Evolutionary conservation across 2,329 filamentous ascomycete species (phyloP).

Genomic region (Elsinoe ampelina): DNA sequence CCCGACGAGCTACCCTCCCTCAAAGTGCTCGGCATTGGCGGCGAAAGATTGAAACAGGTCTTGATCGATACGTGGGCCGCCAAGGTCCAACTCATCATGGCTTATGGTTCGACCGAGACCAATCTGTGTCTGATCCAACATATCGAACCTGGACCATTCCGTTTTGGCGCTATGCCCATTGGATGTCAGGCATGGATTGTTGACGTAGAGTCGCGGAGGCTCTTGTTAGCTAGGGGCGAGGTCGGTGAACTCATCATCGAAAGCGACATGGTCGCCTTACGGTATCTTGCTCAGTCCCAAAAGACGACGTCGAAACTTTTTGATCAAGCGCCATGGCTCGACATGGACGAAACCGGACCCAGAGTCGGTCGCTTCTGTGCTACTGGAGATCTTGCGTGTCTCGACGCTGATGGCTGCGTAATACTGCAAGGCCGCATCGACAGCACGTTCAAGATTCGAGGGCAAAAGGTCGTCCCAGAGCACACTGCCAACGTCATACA

Average conservation of each 20-base stretch:
- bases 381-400: constrained; percentile 71
- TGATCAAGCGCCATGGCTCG: neutral
- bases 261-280: neutral
- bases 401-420: constrained; percentile 56
- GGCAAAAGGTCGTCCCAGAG: constrained; percentile 83
- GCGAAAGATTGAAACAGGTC: neutral
- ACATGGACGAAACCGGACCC: neutral
- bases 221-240: neutral
- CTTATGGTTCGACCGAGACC: constrained; percentile 5
- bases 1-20: neutral
- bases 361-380: neutral
- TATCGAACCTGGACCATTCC: neutral
- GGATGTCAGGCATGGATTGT: neutral
- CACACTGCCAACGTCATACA: constrained; percentile 54
- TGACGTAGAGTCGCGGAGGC: neutral
- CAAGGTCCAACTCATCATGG: neutral
- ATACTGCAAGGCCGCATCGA: constrained; percentile 71
- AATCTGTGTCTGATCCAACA: neutral
- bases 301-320: neutral
- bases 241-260: constrained; percentile 5
- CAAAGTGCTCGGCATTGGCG: neutral
- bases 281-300: neutral
- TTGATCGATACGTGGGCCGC: neutral
- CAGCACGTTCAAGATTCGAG: constrained; percentile 85
- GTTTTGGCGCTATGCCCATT: neutral